Percentiles rank a stretch among this genome's conserved stretches.
Conservation (phyloP, 371 early-diverging fungal species). For the Lichtheimia hyalospora region DNA sequence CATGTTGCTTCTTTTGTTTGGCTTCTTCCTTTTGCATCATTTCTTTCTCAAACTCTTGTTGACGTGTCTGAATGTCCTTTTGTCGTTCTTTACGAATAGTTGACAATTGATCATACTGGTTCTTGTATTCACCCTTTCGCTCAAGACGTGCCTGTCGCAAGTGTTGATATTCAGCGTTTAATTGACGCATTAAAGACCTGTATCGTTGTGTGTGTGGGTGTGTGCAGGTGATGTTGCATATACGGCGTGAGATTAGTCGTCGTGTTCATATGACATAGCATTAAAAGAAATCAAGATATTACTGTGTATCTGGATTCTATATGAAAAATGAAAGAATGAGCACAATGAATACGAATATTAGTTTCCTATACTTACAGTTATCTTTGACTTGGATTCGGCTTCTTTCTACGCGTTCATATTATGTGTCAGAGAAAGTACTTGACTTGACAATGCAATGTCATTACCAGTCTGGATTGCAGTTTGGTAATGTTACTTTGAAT, state of each 20-base stretch:
- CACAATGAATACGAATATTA: not conserved
- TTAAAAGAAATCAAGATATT: too few species aligned
- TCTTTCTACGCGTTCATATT: not conserved
- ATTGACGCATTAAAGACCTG: not conserved
- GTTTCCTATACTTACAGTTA: not conserved
- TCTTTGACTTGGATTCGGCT: not conserved
- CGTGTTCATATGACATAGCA: not conserved
- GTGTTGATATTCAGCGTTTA: slow-evolving; percentile 12
- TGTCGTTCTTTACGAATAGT: slow-evolving; percentile 14
- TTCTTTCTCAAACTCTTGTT: slow-evolving; percentile 12
- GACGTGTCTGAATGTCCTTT: slow-evolving; percentile 15
- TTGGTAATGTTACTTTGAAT: slow-evolving; percentile 16
- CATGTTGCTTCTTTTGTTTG: slow-evolving; percentile 3
- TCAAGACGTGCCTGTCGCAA: slow-evolving; percentile 12
- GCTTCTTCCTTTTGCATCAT: slow-evolving; percentile 8
- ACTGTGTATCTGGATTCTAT: too few species aligned
- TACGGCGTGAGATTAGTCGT: not conserved
- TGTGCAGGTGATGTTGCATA: not conserved
- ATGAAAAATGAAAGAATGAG: too few species aligned
- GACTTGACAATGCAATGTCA: not conserved
- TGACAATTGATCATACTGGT: slow-evolving; percentile 1
- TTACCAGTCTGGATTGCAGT: slow-evolving; percentile 10
- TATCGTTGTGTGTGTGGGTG: not conserved
- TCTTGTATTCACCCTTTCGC: slow-evolving; percentile 6
- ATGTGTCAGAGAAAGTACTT: not conserved